Evolutionary conservation across 2,329 filamentous ascomycete genomes (phyloP), one percentile per base, ranked within the genome.

Genomic region (Truncatella angustata): DNA sequence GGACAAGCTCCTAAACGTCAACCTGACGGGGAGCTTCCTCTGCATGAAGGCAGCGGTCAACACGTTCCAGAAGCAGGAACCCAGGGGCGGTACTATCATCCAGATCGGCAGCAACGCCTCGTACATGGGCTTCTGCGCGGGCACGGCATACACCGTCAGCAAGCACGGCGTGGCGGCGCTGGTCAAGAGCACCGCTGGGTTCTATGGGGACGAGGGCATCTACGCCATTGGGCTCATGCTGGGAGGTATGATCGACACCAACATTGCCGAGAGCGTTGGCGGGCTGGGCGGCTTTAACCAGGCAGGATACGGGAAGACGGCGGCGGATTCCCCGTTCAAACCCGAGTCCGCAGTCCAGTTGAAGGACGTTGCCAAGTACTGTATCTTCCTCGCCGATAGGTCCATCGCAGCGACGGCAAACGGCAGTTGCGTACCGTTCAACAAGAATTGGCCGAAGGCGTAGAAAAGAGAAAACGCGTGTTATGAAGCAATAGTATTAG

Each of bases 151-250:
- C 60, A 80, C 78, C 0, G 71, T 73, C 1, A 74, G 70, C 64
- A 82, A 83, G 65, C 78, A 82, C 57, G 80, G 74, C 9, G 61
- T 83, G 12, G 59, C 80, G 3, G 80, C 76, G 1, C 64, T 84
- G 52, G 81, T 78, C 12, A 79, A 78, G 64, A 84, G 79, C 65
- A 85, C 79, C 12, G 81, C 80, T 2, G 72, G 74, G 0, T 79
- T 73, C 59, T 85, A 85, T 59, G 74, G 74, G 1, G 66, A 68
- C 26, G 76, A 77, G 64, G 79, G 79, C 21, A 79, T 85, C 54
- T 73, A 75, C 46, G 74, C 71, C 56, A 72, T 81, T 30, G 74
- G 73, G 2, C 64, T 84, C 53, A 65, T 80, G 56, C 69, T 80
- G 37, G 80, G 78, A 9, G 74, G 69, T n/a, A 82, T 84, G 76